phyloP scores from a whole-genome alignment of 2,329 filamentous ascomycete genomes.

The Chlorencoelia australis region DNA sequence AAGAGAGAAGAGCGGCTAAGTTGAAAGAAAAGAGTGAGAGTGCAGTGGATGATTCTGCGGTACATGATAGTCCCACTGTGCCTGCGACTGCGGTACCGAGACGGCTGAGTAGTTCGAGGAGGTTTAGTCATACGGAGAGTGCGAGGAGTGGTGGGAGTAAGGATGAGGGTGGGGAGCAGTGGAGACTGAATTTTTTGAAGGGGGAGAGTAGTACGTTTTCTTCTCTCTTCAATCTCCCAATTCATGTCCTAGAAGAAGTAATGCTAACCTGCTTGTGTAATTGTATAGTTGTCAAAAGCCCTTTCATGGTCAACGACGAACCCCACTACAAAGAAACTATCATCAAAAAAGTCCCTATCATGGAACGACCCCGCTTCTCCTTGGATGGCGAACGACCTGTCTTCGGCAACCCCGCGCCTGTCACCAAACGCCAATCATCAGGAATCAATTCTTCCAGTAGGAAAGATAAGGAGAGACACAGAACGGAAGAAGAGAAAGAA shows the following conservation, averaged over 20 bases:
- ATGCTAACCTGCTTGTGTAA: too few species aligned
- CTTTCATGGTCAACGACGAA: constrained; percentile 16
- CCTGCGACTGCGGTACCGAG: constrained; percentile 10
- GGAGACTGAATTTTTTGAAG: not conserved
- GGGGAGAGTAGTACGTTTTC: not conserved
- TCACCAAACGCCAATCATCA: constrained; percentile 8
- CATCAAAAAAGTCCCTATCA: constrained; percentile 11
- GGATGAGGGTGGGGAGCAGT: constrained; percentile 1
- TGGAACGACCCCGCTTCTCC: constrained; percentile 15
- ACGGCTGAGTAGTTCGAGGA: constrained; percentile 11
- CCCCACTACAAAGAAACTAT: constrained; percentile 16
- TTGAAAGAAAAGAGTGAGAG: constrained; percentile 8
- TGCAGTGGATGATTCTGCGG: constrained; percentile 9
- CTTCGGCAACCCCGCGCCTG: constrained; percentile 5
- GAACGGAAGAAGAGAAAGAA: constrained; percentile 19
- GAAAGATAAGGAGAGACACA: constrained; percentile 11
- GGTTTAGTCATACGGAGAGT: not conserved
- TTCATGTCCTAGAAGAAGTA: constrained; percentile 13
- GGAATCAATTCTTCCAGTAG: too few species aligned
- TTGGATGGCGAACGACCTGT: constrained; percentile 15
- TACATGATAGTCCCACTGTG: too few species aligned
- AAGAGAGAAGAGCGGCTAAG: constrained; percentile 16
- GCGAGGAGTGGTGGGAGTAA: constrained; percentile 1
- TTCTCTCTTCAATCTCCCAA: constrained; percentile 1
- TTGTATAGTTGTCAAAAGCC: constrained; percentile 20